These are phyloP conservation scores for Inga leiocalycina DNA, from an alignment of 306 rosid species.

Conservation along the genomic window DNA sequence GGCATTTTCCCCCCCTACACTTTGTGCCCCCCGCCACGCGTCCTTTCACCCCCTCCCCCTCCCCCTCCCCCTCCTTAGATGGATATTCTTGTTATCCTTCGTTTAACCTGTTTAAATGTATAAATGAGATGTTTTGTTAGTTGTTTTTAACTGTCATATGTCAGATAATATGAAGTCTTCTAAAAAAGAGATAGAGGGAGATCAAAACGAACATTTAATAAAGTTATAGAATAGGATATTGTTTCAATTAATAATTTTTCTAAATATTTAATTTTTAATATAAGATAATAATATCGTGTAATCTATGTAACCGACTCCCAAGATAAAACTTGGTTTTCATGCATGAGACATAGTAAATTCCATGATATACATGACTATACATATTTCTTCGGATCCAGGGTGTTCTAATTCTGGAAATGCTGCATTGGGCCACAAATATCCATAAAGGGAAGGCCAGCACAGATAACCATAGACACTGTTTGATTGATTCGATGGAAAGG, in stretches of 20 bases:
- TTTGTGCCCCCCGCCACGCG: neutral
- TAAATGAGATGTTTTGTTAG: too few relatives aligned
- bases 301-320: too few relatives aligned
- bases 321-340: too few relatives aligned
- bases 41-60: neutral
- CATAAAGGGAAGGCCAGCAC: neutral
- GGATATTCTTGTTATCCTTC: neutral
- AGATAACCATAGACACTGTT: neutral
- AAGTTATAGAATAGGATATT: too few relatives aligned
- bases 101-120: neutral
- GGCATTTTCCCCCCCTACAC: constrained; percentile 38
- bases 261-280: too few relatives aligned
- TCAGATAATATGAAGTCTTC: too few relatives aligned
- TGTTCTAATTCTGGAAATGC: neutral
- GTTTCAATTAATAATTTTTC: too few relatives aligned
- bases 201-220: too few relatives aligned
- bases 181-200: too few relatives aligned
- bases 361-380: neutral
- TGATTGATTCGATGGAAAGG: neutral
- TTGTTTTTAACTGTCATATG: too few relatives aligned
- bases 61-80: neutral
- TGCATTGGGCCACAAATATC: neutral
- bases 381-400: neutral
- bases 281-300: too few relatives aligned
- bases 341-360: too few relatives aligned